A percentile compares a stretch with the other conserved stretches of the same genome.
Evolutionary conservation across 2,329 filamentous ascomycete species (phyloP).

Genomic region (Colletotrichum tropicale): DNA sequence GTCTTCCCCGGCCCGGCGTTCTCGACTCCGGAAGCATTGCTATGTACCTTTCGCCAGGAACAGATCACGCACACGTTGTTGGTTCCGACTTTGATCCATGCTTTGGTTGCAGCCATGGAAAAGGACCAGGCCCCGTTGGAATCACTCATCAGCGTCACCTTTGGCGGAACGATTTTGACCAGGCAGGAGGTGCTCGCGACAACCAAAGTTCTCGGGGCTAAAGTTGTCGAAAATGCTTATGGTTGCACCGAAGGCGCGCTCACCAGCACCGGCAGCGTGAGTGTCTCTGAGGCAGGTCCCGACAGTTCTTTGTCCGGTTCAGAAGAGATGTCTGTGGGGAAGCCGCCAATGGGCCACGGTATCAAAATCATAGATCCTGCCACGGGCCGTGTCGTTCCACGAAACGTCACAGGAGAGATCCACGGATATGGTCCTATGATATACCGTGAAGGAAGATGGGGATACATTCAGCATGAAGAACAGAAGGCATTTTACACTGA

Average conservation of each 20-base stretch:
- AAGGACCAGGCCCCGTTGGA: background rate
- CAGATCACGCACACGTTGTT: background rate
- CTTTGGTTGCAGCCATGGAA: background rate
- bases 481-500: background rate
- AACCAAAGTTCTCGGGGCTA: background rate
- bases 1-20: background rate
- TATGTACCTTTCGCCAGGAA: background rate
- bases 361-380: background rate
- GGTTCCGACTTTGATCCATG: background rate
- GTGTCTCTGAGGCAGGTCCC: background rate
- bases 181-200: background rate
- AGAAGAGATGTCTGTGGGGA: background rate
- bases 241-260: background rate
- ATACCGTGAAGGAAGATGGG: background rate
- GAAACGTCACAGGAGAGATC: background rate
- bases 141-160: background rate
- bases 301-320: background rate
- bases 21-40: background rate
- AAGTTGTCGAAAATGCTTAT: background rate
- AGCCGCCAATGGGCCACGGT: background rate
- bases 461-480: background rate
- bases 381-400: background rate
- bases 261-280: background rate
- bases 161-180: background rate
- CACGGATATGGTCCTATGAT: background rate